A percentile compares a stretch with the other conserved stretches of the same genome.
These are phyloP conservation scores for Neurospora terricola DNA, from an alignment of 495 filamentous ascomycete genomes.

Conservation along the genomic window DNA sequence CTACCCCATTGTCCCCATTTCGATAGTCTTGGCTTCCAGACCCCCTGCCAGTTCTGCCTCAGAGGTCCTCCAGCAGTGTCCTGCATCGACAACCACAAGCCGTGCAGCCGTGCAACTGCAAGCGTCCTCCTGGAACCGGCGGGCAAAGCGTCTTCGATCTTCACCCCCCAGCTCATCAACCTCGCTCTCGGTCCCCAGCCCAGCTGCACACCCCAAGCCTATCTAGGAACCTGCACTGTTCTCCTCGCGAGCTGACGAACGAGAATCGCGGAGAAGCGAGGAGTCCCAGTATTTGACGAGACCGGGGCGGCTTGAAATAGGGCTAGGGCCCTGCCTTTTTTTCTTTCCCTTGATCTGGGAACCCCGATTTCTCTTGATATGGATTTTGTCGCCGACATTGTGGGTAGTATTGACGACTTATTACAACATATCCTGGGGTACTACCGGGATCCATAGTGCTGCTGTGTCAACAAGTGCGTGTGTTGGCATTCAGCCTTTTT, in stretches of 20 bases:
- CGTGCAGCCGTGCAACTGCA: neutral
- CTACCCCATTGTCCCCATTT: neutral
- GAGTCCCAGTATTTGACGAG: neutral
- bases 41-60: neutral
- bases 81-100: slow-evolving; percentile 1
- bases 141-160: slow-evolving; percentile 1
- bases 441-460: neutral
- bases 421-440: neutral
- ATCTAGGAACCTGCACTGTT: neutral
- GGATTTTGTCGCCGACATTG: neutral
- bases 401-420: neutral
- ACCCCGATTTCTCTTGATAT: neutral
- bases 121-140: neutral
- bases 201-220: neutral
- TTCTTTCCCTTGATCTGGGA: neutral
- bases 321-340: neutral
- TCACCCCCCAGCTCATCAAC: neutral
- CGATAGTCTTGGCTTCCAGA: slow-evolving; percentile 4
- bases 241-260: neutral
- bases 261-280: neutral
- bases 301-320: neutral
- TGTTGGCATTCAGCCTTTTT: neutral
- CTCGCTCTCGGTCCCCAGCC: neutral
- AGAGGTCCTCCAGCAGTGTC: neutral
- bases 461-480: neutral